Evolutionary conservation across 805 yeast genomes (phyloP), one percentile per base, ranked within the genome.

Genomic region (Barnettozyma sp.): DNA sequence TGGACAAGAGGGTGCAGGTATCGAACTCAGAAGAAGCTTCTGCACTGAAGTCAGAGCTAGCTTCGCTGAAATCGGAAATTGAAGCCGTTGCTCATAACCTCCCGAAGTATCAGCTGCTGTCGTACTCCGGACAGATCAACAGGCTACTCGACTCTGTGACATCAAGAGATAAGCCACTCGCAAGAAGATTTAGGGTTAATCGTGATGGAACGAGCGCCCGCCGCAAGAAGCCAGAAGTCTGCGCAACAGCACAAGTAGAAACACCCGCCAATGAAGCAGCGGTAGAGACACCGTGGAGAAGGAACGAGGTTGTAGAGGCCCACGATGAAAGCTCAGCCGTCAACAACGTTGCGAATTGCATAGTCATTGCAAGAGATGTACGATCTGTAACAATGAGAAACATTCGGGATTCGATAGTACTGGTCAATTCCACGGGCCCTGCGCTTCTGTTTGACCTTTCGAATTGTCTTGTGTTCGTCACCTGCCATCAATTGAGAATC

Each of bases 401-500:
- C 10, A 30, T 49, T 6, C 11, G 21, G 2, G 28, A 44, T 13
- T 42, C 49, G 8, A 30, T 42, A 7, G 9, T 50, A 0, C 14
- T 42, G 1, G 26, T 49, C 10, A 18, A 38, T 4, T 40, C 43
- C 0, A 26, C 32, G 6, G 53, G 54, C 0, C 48, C 52, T 1
- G 40, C 47, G 3, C 49, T 50, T 18, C 20, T 50, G 10, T 36
- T 35, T 8, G 23, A 40, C 15, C 30, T 38, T 1, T 7, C 19
- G 3, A 37, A 44, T 5, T 44, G 48, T 17, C 23, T 34, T 2
- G 23, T 48, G 6, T 43, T 39, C 22, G 38, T 46, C 13, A n/a
- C 33, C 2, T 44, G 49, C 22, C 54, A 52, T 25, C 56, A 52
- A 26, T 14, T 52, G 20, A 30, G 56, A 11, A 38, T 52, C 7